Conservation (phyloP, 2,329 filamentous ascomycete genomes). For the Ramularia collo-cygni region DNA sequence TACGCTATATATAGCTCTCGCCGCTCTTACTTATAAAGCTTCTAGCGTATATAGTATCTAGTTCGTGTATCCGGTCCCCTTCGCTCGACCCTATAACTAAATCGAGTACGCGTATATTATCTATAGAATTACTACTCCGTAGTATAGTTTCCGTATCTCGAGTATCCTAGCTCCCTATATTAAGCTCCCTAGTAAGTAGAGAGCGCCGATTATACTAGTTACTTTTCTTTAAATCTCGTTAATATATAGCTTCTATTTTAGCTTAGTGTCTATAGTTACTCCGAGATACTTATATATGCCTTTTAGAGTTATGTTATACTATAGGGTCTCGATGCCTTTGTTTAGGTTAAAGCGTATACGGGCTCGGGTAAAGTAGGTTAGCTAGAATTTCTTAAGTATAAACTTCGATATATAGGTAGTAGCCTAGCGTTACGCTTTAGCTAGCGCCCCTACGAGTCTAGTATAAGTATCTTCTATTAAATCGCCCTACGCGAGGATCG, state of each 20-base stretch:
- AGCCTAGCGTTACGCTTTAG: conserved; percentile 1
- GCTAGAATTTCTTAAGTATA: conserved; percentile 1
- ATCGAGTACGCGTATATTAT: conserved; percentile 7
- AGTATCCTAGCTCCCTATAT: conserved; percentile 2
- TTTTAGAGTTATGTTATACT: background rate
- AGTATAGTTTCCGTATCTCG: conserved; percentile 6
- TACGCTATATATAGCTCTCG: conserved; percentile 6
- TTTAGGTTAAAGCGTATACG: conserved; percentile 2
- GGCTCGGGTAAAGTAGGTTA: conserved; percentile 1
- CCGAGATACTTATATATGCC: conserved; percentile 1
- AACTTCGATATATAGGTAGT: conserved; percentile 3
- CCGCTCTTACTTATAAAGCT: conserved; percentile 4
- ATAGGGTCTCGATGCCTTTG: conserved; percentile 1
- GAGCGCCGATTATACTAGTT: conserved; percentile 1
- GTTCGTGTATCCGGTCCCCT: conserved; percentile 1
- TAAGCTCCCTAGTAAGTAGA: conserved; percentile 1
- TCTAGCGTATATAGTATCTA: conserved; percentile 4
- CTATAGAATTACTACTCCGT: conserved; percentile 2
- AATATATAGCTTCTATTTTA: conserved; percentile 3
- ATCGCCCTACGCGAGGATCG: background rate
- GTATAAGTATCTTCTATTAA: background rate
- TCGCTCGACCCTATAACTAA: conserved; percentile 3
- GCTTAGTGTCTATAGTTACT: conserved; percentile 4
- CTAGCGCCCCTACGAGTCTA: background rate
- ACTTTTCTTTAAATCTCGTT: conserved; percentile 3